Base-by-base conservation (phyloP, 805 yeast species). In the Lachancea lanzarotensis region DNA sequence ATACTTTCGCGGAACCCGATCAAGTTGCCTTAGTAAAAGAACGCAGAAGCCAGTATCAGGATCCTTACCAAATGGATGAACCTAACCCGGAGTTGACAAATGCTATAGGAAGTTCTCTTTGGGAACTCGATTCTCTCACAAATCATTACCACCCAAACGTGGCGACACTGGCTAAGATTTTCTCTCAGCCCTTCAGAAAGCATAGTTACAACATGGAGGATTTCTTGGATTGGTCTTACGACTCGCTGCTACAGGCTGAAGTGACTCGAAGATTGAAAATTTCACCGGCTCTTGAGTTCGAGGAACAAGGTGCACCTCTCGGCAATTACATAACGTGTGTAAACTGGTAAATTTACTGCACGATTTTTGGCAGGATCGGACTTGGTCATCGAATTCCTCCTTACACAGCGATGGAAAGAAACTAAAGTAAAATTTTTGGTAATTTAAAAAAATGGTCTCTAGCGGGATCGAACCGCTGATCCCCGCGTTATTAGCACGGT, bases 121-220 rank as follows among this genome's bases (percentile, higher is more conserved):
- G 98, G 98, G 98, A 93, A 65, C 61, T 91, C 45, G 86, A 84
- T 47, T 73, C 95, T 0, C 67, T 85, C 45, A 78, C 82, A 70
- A 66, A 77, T 11, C 98, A 93, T 62, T 91, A 89, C 60, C 98
- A 93, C 67, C 97, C 98, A 13, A 93, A 93, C 57, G 88, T 93
- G 11, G 91, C 96, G 1, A 84, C 96, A 0, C 71, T 93, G 54
- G 96, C 96, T 15, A 82, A 80, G 60, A 85, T 93, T 26, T 84
- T 86, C 59, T 74, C 81, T 16, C 96, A 93, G 65, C 96, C 96
- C 2, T 91, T 89, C 69, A 78, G 82, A 59, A 93, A 93, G 62
- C 81, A 84, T 45, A 77, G 78, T 54, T 93, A 93, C 63, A 85
- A 85, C 62, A 72, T 93, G 73, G 98, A 93, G 62, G 98, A 93